A percentile compares a stretch with the other conserved stretches of the same genome.
phyloP scores from a whole-genome alignment of 2,329 filamentous ascomycete species.

The Pseudofabraea citricarpa region DNA sequence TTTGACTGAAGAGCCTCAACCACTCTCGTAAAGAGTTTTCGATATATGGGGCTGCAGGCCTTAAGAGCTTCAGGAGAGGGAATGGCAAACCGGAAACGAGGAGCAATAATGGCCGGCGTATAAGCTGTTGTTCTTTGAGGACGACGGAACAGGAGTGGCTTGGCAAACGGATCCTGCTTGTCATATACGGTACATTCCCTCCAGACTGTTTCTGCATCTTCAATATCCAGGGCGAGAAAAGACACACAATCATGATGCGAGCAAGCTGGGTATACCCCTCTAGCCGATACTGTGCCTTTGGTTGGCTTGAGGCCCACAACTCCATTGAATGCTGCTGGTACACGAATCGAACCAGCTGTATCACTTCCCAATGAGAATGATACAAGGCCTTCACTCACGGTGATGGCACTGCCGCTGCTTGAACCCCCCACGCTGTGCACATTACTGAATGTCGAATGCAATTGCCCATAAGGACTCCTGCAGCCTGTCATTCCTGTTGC shows the following conservation, averaged over 20 bases:
- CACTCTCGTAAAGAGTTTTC: conserved; percentile 36
- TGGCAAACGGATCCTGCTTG: conserved; percentile 44
- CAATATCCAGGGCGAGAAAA: conserved; percentile 38
- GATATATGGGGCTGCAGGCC: conserved; percentile 35
- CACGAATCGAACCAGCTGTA: conserved; percentile 46
- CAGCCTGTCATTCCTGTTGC: conserved; percentile 52
- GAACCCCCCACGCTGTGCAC: conserved; percentile 49
- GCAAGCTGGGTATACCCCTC: conserved; percentile 45
- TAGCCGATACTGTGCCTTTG: conserved; percentile 41
- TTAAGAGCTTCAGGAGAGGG: conserved; percentile 39
- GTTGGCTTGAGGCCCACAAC: conserved; percentile 44
- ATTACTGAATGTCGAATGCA: conserved; percentile 41
- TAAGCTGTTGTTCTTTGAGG: background rate
- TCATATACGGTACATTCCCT: conserved; percentile 41
- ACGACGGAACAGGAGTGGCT: conserved; percentile 25
- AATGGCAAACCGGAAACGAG: conserved; percentile 42
- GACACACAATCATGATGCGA: conserved; percentile 49
- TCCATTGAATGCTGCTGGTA: conserved; percentile 45
- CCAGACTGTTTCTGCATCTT: conserved; percentile 44
- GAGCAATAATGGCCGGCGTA: conserved; percentile 20
- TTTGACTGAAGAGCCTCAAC: conserved; percentile 32
- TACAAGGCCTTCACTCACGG: conserved; percentile 43
- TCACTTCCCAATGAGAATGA: conserved; percentile 50
- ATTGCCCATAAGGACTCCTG: conserved; percentile 45
- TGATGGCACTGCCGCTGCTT: conserved; percentile 47